A percentile compares a stretch with the other conserved stretches of the same genome.
These are phyloP conservation scores for Lolium multiflorum DNA, from an alignment of 176 grass and related monocot genomes.

Conservation along the genomic window DNA sequence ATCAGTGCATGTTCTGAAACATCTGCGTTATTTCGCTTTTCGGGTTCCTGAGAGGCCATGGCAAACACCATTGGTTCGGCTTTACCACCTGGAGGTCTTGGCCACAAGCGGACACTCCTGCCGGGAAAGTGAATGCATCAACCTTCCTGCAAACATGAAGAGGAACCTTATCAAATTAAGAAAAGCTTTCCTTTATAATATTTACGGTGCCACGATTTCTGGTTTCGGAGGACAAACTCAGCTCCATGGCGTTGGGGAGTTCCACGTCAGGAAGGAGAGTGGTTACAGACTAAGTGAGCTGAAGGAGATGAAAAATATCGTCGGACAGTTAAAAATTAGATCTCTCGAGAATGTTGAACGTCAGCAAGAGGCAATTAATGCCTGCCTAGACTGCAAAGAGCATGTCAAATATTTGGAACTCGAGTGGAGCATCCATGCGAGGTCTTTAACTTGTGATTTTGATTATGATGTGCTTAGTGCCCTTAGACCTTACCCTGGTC, in stretches of 20 bases:
- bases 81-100: conserved; percentile 63
- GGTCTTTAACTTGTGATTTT: conserved; percentile 22
- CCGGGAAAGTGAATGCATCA: conserved; percentile 45
- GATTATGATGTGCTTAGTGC: conserved; percentile 54
- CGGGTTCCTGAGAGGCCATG: conserved; percentile 36
- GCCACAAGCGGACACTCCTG: conserved; percentile 50
- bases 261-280: conserved; percentile 59
- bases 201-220: conserved; percentile 44
- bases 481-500: conserved; percentile 55
- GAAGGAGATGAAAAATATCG: conserved; percentile 52
- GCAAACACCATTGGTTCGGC: conserved; percentile 33
- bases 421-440: conserved; percentile 44
- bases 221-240: conserved; percentile 50
- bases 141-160: conserved; percentile 50
- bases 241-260: conserved; percentile 49
- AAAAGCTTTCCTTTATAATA: conserved; percentile 47
- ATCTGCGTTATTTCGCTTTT: conserved; percentile 62
- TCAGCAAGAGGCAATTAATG: conserved; percentile 43
- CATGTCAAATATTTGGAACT: conserved; percentile 42
- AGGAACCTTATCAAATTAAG: conserved; percentile 54
- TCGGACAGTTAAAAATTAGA: conserved; percentile 39
- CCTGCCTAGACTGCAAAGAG: conserved; percentile 49
- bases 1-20: conserved; percentile 40
- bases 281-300: conserved; percentile 51
- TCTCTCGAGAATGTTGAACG: conserved; percentile 59